These are phyloP conservation scores for Yarrowia sp. DNA, from an alignment of 805 yeast species.

Conservation along the genomic window DNA sequence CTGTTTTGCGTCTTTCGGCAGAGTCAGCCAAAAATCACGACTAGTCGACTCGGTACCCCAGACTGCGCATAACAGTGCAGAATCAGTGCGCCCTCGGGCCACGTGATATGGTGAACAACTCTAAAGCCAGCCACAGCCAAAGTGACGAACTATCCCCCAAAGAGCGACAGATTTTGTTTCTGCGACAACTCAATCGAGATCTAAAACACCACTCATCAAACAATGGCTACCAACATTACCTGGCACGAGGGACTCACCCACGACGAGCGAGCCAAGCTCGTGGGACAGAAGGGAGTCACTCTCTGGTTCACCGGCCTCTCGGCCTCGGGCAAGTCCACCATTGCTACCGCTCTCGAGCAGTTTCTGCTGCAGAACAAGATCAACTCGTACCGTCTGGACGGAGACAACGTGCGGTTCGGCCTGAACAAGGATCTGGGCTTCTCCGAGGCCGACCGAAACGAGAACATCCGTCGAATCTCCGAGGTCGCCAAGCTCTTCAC, in stretches of 20 bases:
- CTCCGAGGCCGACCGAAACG: conserved; percentile 86
- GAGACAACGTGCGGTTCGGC: conserved; percentile 90
- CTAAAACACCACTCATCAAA: conserved; percentile 28
- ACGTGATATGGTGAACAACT: conserved; percentile 26
- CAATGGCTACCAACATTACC: conserved; percentile 92
- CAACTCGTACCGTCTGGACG: conserved; percentile 85
- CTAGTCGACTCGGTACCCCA: neutral
- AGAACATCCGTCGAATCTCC: conserved; percentile 90
- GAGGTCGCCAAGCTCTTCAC: conserved; percentile 94
- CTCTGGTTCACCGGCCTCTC: conserved; percentile 94
- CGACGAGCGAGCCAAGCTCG: conserved; percentile 67
- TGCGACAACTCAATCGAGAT: conserved; percentile 17
- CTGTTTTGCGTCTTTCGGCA: too few species aligned
- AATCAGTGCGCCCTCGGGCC: neutral
- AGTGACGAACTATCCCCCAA: too few species aligned
- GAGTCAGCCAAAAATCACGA: too few species aligned
- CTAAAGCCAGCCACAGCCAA: conserved; percentile 17
- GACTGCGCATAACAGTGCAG: neutral
- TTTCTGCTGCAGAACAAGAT: conserved; percentile 64
- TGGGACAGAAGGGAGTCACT: conserved; percentile 84
- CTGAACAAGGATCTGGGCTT: conserved; percentile 93
- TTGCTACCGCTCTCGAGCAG: conserved; percentile 93
- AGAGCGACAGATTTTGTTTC: too few species aligned
- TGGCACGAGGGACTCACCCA: conserved; percentile 92
- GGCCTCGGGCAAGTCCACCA: conserved; percentile 92